Evolutionary conservation across 495 filamentous ascomycete genomes (phyloP).

Genomic region (Rostrohypoxylon terebratum): DNA sequence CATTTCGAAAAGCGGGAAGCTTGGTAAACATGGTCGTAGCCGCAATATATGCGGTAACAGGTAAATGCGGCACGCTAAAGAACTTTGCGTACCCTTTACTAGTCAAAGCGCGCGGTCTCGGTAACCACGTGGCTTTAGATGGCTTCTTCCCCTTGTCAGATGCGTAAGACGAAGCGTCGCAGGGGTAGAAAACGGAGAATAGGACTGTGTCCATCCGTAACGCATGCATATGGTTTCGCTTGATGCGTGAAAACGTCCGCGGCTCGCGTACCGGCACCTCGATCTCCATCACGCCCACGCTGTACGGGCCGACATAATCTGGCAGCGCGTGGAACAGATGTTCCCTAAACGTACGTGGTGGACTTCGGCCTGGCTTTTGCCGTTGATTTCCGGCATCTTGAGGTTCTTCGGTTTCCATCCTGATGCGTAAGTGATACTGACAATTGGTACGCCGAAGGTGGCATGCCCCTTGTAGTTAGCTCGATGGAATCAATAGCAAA

Average conservation of each 20-base stretch:
- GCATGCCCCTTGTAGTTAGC: background rate
- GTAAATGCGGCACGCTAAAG: slow-evolving; percentile 57
- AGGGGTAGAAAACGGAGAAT: slow-evolving; percentile 75
- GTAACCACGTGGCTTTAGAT: slow-evolving; percentile 66
- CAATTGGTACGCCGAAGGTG: slow-evolving; percentile 2
- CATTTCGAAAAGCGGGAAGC: slow-evolving; percentile 67
- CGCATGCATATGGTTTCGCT: slow-evolving; percentile 54
- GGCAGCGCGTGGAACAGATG: slow-evolving; percentile 67
- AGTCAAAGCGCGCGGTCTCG: slow-evolving; percentile 59
- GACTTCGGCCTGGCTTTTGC: slow-evolving; percentile 31
- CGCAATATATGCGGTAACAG: slow-evolving; percentile 59
- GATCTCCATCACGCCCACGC: slow-evolving; percentile 72
- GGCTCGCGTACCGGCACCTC: slow-evolving; percentile 69
- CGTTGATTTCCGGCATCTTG: slow-evolving; percentile 16
- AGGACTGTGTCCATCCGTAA: slow-evolving; percentile 69
- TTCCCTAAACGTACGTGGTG: slow-evolving; percentile 43
- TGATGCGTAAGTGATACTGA: slow-evolving; percentile 9
- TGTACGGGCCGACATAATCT: slow-evolving; percentile 69
- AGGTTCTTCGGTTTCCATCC: slow-evolving; percentile 25
- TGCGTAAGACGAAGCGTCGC: slow-evolving; percentile 48
- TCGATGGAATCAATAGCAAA: background rate
- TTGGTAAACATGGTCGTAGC: slow-evolving; percentile 67
- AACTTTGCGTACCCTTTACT: slow-evolving; percentile 67
- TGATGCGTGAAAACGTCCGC: slow-evolving; percentile 56
- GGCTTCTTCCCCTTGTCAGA: slow-evolving; percentile 50